Evolutionary conservation across 768 basidiomycete genomes (phyloP).

Genomic region (Hysterangium stoloniferum): DNA sequence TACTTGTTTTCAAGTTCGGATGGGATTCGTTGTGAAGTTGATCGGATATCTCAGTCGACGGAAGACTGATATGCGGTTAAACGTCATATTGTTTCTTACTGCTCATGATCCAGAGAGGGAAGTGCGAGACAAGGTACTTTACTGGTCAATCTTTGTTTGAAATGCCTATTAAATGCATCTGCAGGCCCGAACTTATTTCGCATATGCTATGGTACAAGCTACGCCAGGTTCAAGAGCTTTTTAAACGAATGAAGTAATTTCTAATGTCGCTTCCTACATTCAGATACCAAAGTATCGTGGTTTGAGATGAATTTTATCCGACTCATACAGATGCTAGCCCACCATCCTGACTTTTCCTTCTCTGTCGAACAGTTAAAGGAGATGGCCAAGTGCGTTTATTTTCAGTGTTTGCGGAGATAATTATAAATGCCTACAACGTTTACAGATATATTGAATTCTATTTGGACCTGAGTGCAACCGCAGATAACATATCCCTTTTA

Average conservation of each 20-base stretch:
- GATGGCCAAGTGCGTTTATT: slow-evolving; percentile 62
- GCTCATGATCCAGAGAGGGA: slow-evolving; percentile 89
- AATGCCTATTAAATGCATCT: not conserved
- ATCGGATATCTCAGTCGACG: slow-evolving; percentile 51
- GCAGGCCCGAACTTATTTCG: slow-evolving; percentile 16
- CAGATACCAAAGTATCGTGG: slow-evolving; percentile 51
- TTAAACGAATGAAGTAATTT: slow-evolving; percentile 4
- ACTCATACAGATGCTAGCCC: slow-evolving; percentile 79
- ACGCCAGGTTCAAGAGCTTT: slow-evolving; percentile 15
- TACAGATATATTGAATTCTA: slow-evolving; percentile 85
- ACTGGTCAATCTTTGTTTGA: not conserved
- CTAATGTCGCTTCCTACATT: slow-evolving; percentile 4
- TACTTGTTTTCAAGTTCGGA: slow-evolving; percentile 79
- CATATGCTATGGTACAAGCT: slow-evolving; percentile 3
- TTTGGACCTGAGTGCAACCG: slow-evolving; percentile 62
- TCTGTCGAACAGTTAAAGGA: slow-evolving; percentile 63
- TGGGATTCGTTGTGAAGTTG: slow-evolving; percentile 69
- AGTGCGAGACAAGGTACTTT: slow-evolving; percentile 51
- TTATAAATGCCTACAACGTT: slow-evolving; percentile 8
- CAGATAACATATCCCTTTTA: slow-evolving; percentile 80
- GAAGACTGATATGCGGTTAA: slow-evolving; percentile 65
- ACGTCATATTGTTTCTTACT: slow-evolving; percentile 79
- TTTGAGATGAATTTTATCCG: slow-evolving; percentile 83
- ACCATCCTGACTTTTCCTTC: slow-evolving; percentile 86
- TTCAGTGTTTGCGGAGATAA: not conserved